These are phyloP conservation scores for Trichoderma koningiopsis DNA, from an alignment of 2,329 filamentous ascomycete species.

Conservation along the genomic window DNA sequence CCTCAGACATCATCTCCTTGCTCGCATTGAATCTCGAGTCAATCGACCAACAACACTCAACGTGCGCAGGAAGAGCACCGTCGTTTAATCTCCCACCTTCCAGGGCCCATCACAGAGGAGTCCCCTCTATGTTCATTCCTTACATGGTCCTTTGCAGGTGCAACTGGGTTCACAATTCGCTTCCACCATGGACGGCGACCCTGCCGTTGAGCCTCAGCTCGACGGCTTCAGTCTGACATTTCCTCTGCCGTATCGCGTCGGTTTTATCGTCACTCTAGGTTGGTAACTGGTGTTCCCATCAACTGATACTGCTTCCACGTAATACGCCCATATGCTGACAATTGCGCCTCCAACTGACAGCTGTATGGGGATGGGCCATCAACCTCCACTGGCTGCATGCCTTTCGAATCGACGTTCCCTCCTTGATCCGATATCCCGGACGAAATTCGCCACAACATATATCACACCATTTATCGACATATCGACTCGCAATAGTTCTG, in stretches of 20 bases:
- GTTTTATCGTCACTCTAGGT: constrained; percentile 84
- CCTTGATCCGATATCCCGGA: constrained; percentile 81
- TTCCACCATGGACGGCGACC: constrained; percentile 69
- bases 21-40: not conserved
- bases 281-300: constrained; percentile 36
- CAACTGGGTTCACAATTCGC: constrained; percentile 23
- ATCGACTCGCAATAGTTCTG: constrained; percentile 79
- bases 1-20: constrained; percentile 5
- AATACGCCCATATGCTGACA: not conserved
- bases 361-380: constrained; percentile 91
- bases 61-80: constrained; percentile 14
- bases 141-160: not conserved
- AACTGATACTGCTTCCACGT: not conserved
- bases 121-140: not conserved
- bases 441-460: constrained; percentile 70
- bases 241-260: constrained; percentile 86
- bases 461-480: constrained; percentile 79
- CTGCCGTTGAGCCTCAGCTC: constrained; percentile 68
- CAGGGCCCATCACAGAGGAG: not conserved
- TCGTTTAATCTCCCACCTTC: not conserved
- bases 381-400: constrained; percentile 86
- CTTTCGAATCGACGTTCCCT: constrained; percentile 82
- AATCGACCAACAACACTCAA: not conserved
- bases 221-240: constrained; percentile 86
- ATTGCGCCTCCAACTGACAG: constrained; percentile 47